Percentiles rank a stretch among this genome's conserved stretches.
These are phyloP conservation scores for Withania somnifera DNA, from an alignment of 305 asterid genomes.

Conservation along the genomic window DNA sequence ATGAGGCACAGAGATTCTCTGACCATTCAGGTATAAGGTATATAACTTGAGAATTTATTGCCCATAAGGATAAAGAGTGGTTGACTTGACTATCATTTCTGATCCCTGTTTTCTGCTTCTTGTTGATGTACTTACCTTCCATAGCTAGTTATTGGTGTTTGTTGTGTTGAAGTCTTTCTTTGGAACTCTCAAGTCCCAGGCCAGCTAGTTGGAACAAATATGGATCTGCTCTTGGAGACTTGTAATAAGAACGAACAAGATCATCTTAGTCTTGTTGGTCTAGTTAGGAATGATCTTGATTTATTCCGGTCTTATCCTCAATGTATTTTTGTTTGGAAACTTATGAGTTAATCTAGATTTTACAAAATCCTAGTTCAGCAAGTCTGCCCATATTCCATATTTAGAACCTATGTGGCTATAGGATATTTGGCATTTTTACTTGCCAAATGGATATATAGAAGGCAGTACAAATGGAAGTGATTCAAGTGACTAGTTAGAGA, in stretches of 20 bases:
- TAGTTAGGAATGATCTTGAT: neutral
- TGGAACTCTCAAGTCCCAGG: neutral
- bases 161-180: too few species aligned
- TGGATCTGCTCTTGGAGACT: neutral
- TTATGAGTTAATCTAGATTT: neutral
- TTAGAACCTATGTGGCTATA: neutral
- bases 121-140: neutral
- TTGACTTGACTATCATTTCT: neutral
- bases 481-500: neutral
- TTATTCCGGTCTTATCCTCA: neutral
- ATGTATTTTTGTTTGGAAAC: neutral
- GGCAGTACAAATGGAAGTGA: neutral
- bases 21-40: constrained; percentile 49
- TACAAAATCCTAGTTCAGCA: neutral
- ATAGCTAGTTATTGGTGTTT: neutral
- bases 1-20: constrained; percentile 33
- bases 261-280: neutral
- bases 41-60: neutral
- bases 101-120: neutral
- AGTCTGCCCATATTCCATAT: neutral
- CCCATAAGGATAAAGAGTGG: neutral
- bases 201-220: neutral
- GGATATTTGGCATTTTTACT: neutral
- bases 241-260: neutral
- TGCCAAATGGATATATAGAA: neutral